Percentiles rank a stretch among this genome's conserved stretches.
These are phyloP conservation scores for Solanum medicagineum DNA, from an alignment of 257 asterid species.

Conservation along the genomic window DNA sequence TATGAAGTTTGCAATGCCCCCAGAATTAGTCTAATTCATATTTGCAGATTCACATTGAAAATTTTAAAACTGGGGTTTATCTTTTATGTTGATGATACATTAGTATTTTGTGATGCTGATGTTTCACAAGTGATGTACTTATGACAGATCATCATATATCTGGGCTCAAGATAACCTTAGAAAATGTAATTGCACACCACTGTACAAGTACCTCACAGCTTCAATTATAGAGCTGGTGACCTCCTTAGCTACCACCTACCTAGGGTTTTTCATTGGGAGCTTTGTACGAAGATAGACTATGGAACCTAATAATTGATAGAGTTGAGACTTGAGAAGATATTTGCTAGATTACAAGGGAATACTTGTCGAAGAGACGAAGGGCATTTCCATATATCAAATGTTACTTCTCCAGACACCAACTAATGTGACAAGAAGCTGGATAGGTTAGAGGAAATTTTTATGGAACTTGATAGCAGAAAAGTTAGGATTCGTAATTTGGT, in stretches of 20 bases:
- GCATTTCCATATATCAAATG: not conserved
- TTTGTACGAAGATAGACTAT: not conserved
- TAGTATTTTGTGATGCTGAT: too few species aligned
- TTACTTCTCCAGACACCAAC: not conserved
- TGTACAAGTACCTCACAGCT: not conserved
- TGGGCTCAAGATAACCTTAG: too few species aligned
- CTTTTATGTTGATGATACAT: too few species aligned
- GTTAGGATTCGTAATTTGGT: not conserved
- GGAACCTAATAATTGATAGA: not conserved
- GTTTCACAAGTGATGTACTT: too few species aligned
- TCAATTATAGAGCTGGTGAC: not conserved
- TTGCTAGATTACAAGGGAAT: not conserved
- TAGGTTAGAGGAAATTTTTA: not conserved
- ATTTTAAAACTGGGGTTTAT: too few species aligned
- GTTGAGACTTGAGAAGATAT: not conserved
- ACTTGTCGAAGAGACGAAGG: not conserved
- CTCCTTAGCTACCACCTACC: not conserved
- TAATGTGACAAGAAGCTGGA: not conserved
- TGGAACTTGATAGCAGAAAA: not conserved
- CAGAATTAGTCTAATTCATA: too few species aligned
- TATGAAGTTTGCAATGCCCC: too few species aligned
- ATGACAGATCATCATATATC: too few species aligned
- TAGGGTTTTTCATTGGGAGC: not conserved
- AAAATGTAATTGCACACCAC: too few species aligned
- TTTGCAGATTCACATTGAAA: too few species aligned